Percentiles rank a stretch among this genome's conserved stretches.
Conservation (phyloP, 108 stramenopile species). For the Fistulifera pelliculosa region DNA sequence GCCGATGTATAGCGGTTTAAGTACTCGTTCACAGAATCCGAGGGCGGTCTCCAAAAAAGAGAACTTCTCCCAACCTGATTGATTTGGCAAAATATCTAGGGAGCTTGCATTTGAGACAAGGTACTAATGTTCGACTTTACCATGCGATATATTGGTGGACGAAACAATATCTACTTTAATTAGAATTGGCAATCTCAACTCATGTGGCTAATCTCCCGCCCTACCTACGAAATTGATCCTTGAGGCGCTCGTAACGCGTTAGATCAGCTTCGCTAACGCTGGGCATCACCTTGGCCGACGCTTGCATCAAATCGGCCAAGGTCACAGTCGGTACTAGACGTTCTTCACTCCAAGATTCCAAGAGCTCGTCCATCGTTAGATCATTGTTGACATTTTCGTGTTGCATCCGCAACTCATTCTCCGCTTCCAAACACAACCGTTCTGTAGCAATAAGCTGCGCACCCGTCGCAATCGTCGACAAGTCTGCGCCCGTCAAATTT, state of each 20-base stretch:
- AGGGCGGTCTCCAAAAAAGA: too few species aligned
- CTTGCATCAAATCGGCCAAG: slow-evolving; percentile 54
- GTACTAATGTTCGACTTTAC: too few species aligned
- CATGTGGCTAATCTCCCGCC: background rate
- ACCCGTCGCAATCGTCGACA: slow-evolving; percentile 81
- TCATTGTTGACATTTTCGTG: slow-evolving; percentile 4
- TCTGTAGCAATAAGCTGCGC: slow-evolving; percentile 69
- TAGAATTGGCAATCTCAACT: too few species aligned
- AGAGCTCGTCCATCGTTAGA: slow-evolving; percentile 27
- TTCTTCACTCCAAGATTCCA: slow-evolving; percentile 49
- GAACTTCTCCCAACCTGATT: too few species aligned
- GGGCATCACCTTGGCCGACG: slow-evolving; percentile 50
- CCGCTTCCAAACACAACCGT: slow-evolving; percentile 65
- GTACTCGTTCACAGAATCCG: too few species aligned
- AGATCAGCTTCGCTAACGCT: slow-evolving; percentile 61
- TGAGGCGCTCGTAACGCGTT: slow-evolving; percentile 50
- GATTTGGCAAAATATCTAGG: too few species aligned
- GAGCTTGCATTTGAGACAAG: too few species aligned
- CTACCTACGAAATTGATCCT: slow-evolving; percentile 23
- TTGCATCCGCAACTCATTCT: slow-evolving; percentile 39
- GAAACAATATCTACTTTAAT: too few species aligned
- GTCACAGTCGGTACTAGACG: slow-evolving; percentile 43
- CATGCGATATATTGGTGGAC: too few species aligned
- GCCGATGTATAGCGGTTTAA: too few species aligned
- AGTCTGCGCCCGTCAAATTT: slow-evolving; percentile 89